phyloP scores from a whole-genome alignment of 164 flowering plant species.

The Liriodendron chinense region DNA sequence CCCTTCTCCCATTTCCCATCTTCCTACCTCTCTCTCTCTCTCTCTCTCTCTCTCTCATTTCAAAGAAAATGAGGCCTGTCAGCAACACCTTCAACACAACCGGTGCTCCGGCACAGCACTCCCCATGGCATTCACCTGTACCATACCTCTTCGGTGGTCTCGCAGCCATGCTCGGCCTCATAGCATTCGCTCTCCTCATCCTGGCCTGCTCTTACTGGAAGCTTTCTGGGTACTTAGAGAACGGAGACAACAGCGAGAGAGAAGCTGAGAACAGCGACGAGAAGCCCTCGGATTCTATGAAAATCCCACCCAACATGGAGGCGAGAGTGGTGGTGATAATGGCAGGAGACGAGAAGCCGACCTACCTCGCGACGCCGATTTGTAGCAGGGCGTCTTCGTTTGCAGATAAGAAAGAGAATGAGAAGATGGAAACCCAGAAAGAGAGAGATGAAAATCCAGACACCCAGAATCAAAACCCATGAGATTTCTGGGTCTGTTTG shows the following conservation, averaged over 20 bases:
- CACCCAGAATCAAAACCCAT: constrained; percentile 13
- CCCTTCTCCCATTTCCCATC: constrained; percentile 9
- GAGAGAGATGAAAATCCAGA: not conserved
- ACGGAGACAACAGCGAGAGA: constrained; percentile 26
- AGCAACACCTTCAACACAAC: constrained; percentile 13
- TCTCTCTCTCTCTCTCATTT: constrained; percentile 1
- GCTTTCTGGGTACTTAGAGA: constrained; percentile 54
- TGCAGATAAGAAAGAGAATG: constrained; percentile 22
- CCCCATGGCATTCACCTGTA: constrained; percentile 87
- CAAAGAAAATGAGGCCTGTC: constrained; percentile 28
- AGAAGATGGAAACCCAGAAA: constrained; percentile 12
- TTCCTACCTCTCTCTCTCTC: constrained; percentile 3
- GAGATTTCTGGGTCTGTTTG: not conserved
- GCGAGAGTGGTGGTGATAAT: constrained; percentile 67
- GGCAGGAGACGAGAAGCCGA: constrained; percentile 71
- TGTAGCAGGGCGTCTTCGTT: constrained; percentile 44
- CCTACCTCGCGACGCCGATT: constrained; percentile 61
- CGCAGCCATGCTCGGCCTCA: constrained; percentile 83
- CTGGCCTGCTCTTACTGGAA: constrained; percentile 87
- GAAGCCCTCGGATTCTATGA: constrained; percentile 21
- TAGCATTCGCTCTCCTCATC: constrained; percentile 75
- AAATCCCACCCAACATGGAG: constrained; percentile 30
- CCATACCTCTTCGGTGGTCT: constrained; percentile 88
- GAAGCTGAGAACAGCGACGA: constrained; percentile 45
- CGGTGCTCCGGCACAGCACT: constrained; percentile 19